phyloP scores from a whole-genome alignment of 371 early-diverging fungal species.

The Lichtheimia hyalospora region DNA sequence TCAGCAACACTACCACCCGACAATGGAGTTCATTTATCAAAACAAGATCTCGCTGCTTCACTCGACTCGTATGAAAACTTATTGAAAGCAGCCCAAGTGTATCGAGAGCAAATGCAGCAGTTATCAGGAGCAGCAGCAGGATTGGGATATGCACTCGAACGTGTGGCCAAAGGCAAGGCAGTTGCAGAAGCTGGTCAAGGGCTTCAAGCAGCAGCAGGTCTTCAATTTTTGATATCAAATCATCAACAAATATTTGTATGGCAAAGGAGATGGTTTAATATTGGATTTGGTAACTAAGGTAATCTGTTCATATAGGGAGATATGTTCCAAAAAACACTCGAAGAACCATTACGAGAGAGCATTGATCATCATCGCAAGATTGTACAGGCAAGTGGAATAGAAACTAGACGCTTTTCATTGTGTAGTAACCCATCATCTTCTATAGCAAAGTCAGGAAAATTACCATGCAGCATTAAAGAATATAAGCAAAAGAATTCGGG shows the following conservation, averaged over 20 bases:
- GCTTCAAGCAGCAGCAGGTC: constrained; percentile 55
- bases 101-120: constrained; percentile 47
- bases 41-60: constrained; percentile 26
- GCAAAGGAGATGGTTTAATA: not conserved
- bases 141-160: constrained; percentile 53
- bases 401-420: no score
- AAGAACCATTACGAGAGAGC: constrained; percentile 47
- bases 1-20: constrained; percentile 21
- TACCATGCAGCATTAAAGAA: constrained; percentile 45
- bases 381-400: constrained; percentile 25
- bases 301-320: constrained; percentile 34
- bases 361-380: constrained; percentile 46
- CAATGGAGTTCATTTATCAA: constrained; percentile 18
- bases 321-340: constrained; percentile 46
- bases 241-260: constrained; percentile 57
- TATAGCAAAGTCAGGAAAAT: constrained; percentile 45
- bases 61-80: constrained; percentile 29
- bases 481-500: constrained; percentile 53
- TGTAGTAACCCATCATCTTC: no score
- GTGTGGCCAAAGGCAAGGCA: constrained; percentile 47
- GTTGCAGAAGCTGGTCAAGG: constrained; percentile 43
- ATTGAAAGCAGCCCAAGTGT: constrained; percentile 43
- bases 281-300: not conserved
- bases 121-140: constrained; percentile 49
- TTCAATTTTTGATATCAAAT: constrained; percentile 56